Evolutionary conservation across 345 rosid species (phyloP).

Genomic region (Lepidium didymum): DNA sequence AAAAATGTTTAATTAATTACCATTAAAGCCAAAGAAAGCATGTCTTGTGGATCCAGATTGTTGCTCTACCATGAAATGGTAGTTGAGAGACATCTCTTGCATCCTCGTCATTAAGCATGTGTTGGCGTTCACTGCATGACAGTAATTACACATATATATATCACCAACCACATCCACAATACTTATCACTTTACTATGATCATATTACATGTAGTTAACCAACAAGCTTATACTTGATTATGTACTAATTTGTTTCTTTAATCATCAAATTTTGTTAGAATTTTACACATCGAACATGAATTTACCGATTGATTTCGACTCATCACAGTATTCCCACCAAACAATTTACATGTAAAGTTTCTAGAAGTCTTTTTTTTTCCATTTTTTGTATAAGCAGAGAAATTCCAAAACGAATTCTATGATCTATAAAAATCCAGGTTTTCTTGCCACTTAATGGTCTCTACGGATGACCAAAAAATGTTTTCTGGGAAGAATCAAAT

Average conservation of each 20-base stretch:
- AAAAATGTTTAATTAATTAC: no score
- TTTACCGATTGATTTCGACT: no score
- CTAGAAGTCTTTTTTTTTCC: no score
- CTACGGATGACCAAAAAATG: no score
- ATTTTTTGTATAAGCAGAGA: no score
- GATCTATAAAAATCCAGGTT: no score
- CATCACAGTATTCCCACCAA: no score
- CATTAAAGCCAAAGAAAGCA: slow-evolving; percentile 30
- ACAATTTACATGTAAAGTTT: no score
- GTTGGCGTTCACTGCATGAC: slow-evolving; percentile 17
- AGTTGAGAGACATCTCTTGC: slow-evolving; percentile 25
- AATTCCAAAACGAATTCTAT: no score
- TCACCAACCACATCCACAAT: background rate
- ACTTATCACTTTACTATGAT: background rate
- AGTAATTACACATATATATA: background rate
- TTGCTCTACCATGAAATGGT: slow-evolving; percentile 31
- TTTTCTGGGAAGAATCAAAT: no score
- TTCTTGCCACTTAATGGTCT: no score
- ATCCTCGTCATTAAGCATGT: slow-evolving; percentile 27
- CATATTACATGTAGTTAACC: background rate
- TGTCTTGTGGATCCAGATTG: slow-evolving; percentile 22
- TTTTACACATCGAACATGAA: background rate
- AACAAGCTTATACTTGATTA: background rate
- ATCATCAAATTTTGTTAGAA: background rate
- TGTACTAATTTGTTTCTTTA: background rate